phyloP scores from a whole-genome alignment of 1,139 yeast genomes.

The Nematodospora anomalae region DNA sequence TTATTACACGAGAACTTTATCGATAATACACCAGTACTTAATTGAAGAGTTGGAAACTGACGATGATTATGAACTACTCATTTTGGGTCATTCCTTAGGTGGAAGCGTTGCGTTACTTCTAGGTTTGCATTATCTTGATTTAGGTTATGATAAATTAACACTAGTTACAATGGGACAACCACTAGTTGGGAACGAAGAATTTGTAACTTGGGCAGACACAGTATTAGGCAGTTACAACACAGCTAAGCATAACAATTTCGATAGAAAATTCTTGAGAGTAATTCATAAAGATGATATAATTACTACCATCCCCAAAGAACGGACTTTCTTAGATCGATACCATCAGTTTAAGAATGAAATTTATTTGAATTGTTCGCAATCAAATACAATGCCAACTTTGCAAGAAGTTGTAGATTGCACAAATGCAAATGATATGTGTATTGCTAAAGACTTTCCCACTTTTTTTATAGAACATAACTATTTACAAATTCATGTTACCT shows the following conservation, averaged over 20 bases:
- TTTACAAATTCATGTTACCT: slow-evolving; percentile 45
- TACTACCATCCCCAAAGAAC: slow-evolving; percentile 40
- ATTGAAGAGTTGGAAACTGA: slow-evolving; percentile 24
- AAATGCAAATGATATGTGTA: slow-evolving; percentile 36
- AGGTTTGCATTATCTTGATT: slow-evolving; percentile 37
- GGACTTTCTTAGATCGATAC: slow-evolving; percentile 28
- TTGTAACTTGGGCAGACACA: slow-evolving; percentile 40
- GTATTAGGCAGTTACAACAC: slow-evolving; percentile 30
- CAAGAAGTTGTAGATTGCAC: slow-evolving; percentile 35
- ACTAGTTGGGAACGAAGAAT: slow-evolving; percentile 43
- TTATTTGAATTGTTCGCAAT: slow-evolving; percentile 41
- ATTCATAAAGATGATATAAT: slow-evolving; percentile 50
- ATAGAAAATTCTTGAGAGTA: slow-evolving; percentile 39
- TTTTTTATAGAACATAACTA: slow-evolving; percentile 22
- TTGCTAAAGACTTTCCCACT: slow-evolving; percentile 34
- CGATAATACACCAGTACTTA: slow-evolving; percentile 26
- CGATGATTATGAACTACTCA: slow-evolving; percentile 33
- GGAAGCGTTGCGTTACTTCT: slow-evolving; percentile 48
- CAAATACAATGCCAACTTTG: slow-evolving; percentile 24
- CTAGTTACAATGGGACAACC: slow-evolving; percentile 56
- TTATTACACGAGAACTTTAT: slow-evolving; percentile 33
- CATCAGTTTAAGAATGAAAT: slow-evolving; percentile 46
- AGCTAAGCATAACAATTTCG: slow-evolving; percentile 22
- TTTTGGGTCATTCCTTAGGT: slow-evolving; percentile 55
- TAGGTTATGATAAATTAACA: slow-evolving; percentile 32